Evolutionary conservation across 768 basidiomycete species (phyloP).

Genomic region (Peribolospora kevripleyi): DNA sequence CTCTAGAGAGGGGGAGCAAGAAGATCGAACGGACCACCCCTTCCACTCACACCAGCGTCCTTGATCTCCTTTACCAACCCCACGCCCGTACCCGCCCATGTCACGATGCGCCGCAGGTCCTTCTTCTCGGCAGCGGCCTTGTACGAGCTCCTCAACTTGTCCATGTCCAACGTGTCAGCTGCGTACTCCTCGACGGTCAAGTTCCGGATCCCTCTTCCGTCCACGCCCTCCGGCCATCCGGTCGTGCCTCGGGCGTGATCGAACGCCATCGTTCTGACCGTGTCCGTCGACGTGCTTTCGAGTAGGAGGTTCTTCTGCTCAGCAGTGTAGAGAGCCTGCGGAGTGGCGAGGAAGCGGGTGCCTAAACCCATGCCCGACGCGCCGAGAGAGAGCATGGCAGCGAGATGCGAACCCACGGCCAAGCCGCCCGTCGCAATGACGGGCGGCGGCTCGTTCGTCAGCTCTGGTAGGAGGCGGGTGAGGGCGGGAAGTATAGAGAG

Average conservation of each 20-base stretch:
- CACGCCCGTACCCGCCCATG: neutral
- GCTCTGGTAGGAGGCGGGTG: neutral
- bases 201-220: neutral
- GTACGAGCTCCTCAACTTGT: no score
- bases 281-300: neutral
- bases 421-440: constrained; percentile 47
- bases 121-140: no score
- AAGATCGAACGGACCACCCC: no score
- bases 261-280: neutral
- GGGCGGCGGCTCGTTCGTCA: neutral
- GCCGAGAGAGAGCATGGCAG: constrained; percentile 41
- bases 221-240: neutral
- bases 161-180: neutral
- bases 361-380: constrained; percentile 45
- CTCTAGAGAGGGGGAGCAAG: neutral
- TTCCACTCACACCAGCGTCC: neutral
- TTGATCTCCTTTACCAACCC: neutral
- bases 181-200: neutral
- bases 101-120: neutral
- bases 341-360: constrained; percentile 47
- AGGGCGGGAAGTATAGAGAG: neutral
- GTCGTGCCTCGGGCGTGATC: neutral
- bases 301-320: constrained; percentile 31
- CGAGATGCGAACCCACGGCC: constrained; percentile 38
- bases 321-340: constrained; percentile 35